Base-by-base conservation (phyloP, 257 asterid genomes). In the Solanum microdontum region DNA sequence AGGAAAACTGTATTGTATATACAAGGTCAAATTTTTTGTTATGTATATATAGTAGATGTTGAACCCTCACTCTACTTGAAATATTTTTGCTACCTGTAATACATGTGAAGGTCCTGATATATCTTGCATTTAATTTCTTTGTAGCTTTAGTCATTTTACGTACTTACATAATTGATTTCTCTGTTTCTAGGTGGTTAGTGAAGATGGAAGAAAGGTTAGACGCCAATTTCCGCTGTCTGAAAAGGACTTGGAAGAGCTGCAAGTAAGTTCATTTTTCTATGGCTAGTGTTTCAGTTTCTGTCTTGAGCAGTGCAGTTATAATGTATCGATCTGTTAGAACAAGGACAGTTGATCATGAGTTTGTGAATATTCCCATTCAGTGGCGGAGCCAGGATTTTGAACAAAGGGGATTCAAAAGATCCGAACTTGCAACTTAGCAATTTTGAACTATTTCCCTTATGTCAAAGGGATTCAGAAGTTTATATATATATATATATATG, bases 211-310 rank as follows among this genome's bases (percentile, higher is more conserved):
- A 91, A 96, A 90, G 92, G 93, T 96, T 89, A 95, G 91, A 88
- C 98, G 98, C 83, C 92, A 85, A 74, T 90, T 90, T 88, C 96
- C 93, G 13, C 87, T 96, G 90, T 91, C 92, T 87, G 97, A 93
- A 80, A 89, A 90, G 14, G 98, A 96, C 87, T 92, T 96, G 95
- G 98, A 96, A 92, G 97, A 94, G 87, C 91, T 96, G 87, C 97
- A 96, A 90, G 99, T 96, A 89, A 66, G 97, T 90, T 48, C 14
- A 1, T 82, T 28, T 28, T 79, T 15, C 39, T 77, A 2, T 7
- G 32, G 84, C 1, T 43, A 79, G 3, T 43, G 62, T 43, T 82
- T 48, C 4, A 48, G 1, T 48, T 28, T 32, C 69, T 0, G 2
- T 1, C 69, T 48, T 82, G 85, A 28, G 26, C 21, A 82, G 11